These are phyloP conservation scores for Lasiosphaeria hispida DNA, from an alignment of 495 filamentous ascomycete genomes.

Conservation along the genomic window DNA sequence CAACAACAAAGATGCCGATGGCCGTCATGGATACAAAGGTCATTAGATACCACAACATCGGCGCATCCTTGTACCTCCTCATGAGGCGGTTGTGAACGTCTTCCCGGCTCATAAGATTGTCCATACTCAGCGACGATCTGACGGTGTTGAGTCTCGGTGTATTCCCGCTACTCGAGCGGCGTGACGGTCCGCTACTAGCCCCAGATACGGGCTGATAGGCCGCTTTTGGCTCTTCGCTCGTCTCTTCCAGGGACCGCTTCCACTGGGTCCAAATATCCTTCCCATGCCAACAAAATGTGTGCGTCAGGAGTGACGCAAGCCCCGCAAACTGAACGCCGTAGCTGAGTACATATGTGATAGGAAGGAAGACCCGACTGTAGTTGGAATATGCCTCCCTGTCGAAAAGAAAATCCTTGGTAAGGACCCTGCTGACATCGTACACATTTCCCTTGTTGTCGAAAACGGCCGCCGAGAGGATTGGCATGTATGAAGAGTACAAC, in stretches of 20 bases:
- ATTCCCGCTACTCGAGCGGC: slow-evolving; percentile 7
- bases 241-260: slow-evolving; percentile 52
- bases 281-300: slow-evolving; percentile 72
- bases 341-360: slow-evolving; percentile 77
- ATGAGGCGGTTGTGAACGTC: slow-evolving; percentile 80
- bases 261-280: slow-evolving; percentile 71
- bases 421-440: slow-evolving; percentile 73
- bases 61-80: slow-evolving; percentile 71
- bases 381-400: slow-evolving; percentile 66
- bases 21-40: slow-evolving; percentile 68
- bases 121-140: slow-evolving; percentile 43
- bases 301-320: slow-evolving; percentile 66
- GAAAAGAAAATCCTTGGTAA: slow-evolving; percentile 69
- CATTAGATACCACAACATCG: slow-evolving; percentile 71
- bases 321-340: slow-evolving; percentile 81
- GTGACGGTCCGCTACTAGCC: slow-evolving; percentile 15
- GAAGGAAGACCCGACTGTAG: slow-evolving; percentile 77
- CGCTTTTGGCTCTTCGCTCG: slow-evolving; percentile 39
- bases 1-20: slow-evolving; percentile 79
- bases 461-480: slow-evolving; percentile 69
- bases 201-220: slow-evolving; percentile 44
- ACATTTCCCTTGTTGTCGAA: slow-evolving; percentile 77
- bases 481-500: slow-evolving; percentile 77
- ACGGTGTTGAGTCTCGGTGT: slow-evolving; percentile 12
- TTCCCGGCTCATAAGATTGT: slow-evolving; percentile 61